These are phyloP conservation scores for Carex pumila DNA, from an alignment of 176 grass and related monocot genomes.

Conservation along the genomic window DNA sequence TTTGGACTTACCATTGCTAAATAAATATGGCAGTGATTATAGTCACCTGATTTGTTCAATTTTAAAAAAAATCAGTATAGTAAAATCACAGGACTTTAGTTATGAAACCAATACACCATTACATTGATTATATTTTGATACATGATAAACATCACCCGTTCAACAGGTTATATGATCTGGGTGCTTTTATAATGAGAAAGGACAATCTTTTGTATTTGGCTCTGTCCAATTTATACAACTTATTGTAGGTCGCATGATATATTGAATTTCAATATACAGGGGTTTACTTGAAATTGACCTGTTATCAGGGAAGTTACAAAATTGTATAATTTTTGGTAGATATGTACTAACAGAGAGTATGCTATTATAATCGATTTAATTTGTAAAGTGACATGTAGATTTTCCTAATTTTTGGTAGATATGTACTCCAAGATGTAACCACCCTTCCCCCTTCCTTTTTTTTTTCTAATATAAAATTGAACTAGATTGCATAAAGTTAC, in stretches of 20 bases:
- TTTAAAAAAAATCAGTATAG: not conserved
- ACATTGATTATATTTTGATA: not conserved
- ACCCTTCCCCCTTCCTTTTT: too few relatives aligned
- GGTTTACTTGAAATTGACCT: not conserved
- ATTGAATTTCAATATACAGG: not conserved
- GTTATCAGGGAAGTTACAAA: not conserved
- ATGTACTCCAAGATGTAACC: too few relatives aligned
- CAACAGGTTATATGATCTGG: not conserved
- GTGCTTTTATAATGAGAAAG: not conserved
- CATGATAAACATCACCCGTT: not conserved
- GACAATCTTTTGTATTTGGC: not conserved
- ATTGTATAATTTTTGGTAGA: not conserved
- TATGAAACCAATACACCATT: not conserved
- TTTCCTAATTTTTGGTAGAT: too few relatives aligned
- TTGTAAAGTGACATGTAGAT: too few relatives aligned
- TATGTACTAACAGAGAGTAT: slow-evolving; percentile 46
- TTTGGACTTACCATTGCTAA: slow-evolving; percentile 60
- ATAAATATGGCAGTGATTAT: slow-evolving; percentile 53
- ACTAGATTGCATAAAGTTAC: too few relatives aligned
- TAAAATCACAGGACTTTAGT: not conserved
- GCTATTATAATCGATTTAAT: not conserved
- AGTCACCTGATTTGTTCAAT: slow-evolving; percentile 46
- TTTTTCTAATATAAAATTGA: too few relatives aligned
- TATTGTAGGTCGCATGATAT: not conserved
- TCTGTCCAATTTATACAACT: not conserved